Percentiles rank a stretch among this genome's conserved stretches.
These are phyloP conservation scores for Thielaviopsis ethacetica DNA, from an alignment of 2,329 filamentous ascomycete genomes.

Conservation along the genomic window DNA sequence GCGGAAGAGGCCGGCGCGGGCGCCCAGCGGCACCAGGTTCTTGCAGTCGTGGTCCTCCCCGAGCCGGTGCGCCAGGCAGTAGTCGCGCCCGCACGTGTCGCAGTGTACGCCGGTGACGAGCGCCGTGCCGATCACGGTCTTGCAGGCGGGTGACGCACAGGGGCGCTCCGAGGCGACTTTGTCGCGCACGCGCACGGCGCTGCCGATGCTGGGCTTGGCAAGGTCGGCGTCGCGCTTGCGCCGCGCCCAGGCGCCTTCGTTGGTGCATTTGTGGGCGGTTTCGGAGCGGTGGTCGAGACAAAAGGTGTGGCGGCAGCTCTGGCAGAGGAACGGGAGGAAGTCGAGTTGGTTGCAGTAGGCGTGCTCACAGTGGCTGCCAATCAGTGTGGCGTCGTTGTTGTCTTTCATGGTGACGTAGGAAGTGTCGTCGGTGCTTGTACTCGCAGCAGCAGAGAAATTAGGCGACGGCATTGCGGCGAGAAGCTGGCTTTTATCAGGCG, in stretches of 20 bases:
- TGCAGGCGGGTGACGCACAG: conserved; percentile 50
- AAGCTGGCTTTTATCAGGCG: conserved; percentile 11
- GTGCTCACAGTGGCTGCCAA: conserved; percentile 84
- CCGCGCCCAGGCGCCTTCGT: conserved; percentile 45
- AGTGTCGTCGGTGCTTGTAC: conserved; percentile 27
- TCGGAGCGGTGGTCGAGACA: conserved; percentile 91
- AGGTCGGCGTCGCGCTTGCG: conserved; percentile 38
- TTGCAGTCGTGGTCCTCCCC: conserved; percentile 71
- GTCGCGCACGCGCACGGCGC: conserved; percentile 37
- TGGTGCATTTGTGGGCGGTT: conserved; percentile 53
- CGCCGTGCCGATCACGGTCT: conserved; percentile 53
- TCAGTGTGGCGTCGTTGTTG: conserved; percentile 58
- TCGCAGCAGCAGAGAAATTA: conserved; percentile 3
- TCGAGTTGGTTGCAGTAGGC: conserved; percentile 88
- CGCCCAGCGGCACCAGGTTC: conserved; percentile 42
- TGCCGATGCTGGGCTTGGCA: conserved; percentile 35
- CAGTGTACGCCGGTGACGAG: conserved; percentile 57
- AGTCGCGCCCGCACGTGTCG: conserved; percentile 51
- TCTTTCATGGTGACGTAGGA: conserved; percentile 60
- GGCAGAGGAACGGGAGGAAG: conserved; percentile 88
- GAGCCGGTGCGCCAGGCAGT: conserved; percentile 64
- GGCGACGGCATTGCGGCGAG: not conserved
- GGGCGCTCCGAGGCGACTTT: conserved; percentile 41
- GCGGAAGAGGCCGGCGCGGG: conserved; percentile 27
- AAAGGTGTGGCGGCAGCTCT: conserved; percentile 70